phyloP scores from a whole-genome alignment of 2,329 filamentous ascomycete genomes.

The Verticillium alfalfae region DNA sequence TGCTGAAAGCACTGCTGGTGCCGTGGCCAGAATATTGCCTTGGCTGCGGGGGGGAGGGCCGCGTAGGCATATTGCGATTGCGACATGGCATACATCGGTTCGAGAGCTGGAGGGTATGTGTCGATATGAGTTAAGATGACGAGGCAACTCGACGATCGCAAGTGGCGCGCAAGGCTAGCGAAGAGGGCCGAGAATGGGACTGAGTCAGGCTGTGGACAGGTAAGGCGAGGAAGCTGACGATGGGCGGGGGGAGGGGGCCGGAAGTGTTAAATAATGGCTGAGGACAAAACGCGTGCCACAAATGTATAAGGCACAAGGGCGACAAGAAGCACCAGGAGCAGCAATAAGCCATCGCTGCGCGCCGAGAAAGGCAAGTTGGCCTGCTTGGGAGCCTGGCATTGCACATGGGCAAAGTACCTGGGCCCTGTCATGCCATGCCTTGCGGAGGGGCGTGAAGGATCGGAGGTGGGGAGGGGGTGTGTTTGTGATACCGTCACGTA shows the following conservation, averaged over 20 bases:
- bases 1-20: conserved; percentile 91
- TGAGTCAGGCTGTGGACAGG: background rate
- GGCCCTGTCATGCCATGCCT: background rate
- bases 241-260: background rate
- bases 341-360: background rate
- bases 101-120: background rate
- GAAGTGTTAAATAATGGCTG: background rate
- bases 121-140: background rate
- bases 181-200: background rate
- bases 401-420: background rate
- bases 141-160: background rate
- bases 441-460: background rate
- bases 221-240: background rate
- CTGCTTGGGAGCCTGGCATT: background rate
- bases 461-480: background rate
- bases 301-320: background rate
- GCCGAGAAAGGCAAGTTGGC: background rate
- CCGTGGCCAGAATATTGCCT: conserved; percentile 68
- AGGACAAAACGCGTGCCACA: background rate
- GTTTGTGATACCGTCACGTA: background rate
- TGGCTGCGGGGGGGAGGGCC: conserved; percentile 34
- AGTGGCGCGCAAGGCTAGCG: background rate
- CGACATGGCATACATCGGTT: conserved; percentile 36
- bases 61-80: conserved; percentile 30
- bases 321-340: background rate